Base-by-base conservation (phyloP, 768 basidiomycete genomes). In the Boletus patriciae region DNA sequence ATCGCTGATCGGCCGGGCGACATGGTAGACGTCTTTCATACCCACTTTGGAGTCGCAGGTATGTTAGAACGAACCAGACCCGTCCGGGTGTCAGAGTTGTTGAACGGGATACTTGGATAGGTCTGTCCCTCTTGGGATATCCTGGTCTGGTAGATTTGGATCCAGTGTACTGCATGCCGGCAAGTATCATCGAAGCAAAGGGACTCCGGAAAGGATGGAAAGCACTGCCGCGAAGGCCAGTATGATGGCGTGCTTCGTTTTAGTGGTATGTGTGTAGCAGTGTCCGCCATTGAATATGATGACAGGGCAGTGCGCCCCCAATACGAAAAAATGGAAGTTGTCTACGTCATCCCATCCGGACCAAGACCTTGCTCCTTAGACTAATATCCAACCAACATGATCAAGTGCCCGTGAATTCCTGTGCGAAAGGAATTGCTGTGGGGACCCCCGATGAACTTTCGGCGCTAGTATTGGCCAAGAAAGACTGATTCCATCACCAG, bases 1-100 rank as follows among this genome's bases (percentile, higher is more conserved):
- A 97, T 98, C 27, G 88, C 94, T 0, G 97, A 99, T 71, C 77
- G 97, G 43, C 92, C 93, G 1, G 94, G 92, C 0, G 86, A 99
- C 70, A 88, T 94, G 83, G 85, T 85, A 2, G 97, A 99, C 65
- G 95, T 99, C n/a, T 99, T 97, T 73, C 96, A 99, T 66, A 98
- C 96, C 0, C 72, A 80, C 12, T 99, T 99, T 62, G 97, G 97
- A 1, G 75, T 98, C 3, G 92, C 94, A 58, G 94, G 93, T 81
- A 33, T 69, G 71, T 55, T 9, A 2, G 36, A 38, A 50, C 46
- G 23, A 33, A 33, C 19, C 25, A 41, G 15, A 15, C 25, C 37
- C n/a, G 5, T 15, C 38, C 2, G 11, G 11, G 12, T 15, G 25
- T 34, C 13, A 9, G 29, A 6, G 16, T 36, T 11, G 33, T 25